Percentiles rank a stretch among this genome's conserved stretches.
Evolutionary conservation across 805 yeast genomes (phyloP).

Genomic region (Lachancea thermotolerans): DNA sequence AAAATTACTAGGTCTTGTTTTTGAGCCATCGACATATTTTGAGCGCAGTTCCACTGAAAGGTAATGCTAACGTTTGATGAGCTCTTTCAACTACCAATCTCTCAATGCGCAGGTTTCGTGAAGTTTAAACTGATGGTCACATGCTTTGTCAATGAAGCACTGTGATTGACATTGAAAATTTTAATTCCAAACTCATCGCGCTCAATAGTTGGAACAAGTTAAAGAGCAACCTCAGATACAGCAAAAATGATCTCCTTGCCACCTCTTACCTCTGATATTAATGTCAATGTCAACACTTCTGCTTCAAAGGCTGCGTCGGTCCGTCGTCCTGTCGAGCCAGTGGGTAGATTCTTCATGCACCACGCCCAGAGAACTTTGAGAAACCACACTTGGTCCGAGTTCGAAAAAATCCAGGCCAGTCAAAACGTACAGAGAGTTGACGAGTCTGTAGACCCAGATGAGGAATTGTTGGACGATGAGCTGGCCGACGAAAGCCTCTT

Average conservation of each 20-base stretch:
- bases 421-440: conserved; percentile 70
- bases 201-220: background rate
- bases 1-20: conserved; percentile 54
- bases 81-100: background rate
- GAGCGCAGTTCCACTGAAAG: background rate
- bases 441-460: conserved; percentile 54
- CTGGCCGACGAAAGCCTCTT: conserved; percentile 76
- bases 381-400: conserved; percentile 98
- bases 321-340: conserved; percentile 89
- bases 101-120: background rate
- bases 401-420: conserved; percentile 87
- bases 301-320: conserved; percentile 51
- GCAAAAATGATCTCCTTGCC: conserved; percentile 34
- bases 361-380: conserved; percentile 93
- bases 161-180: background rate
- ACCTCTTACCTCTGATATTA: conserved; percentile 48
- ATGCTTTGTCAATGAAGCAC: background rate
- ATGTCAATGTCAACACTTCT: conserved; percentile 45
- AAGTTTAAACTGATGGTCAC: background rate
- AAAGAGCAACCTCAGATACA: background rate
- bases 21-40: conserved; percentile 30
- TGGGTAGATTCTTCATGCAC: conserved; percentile 90
- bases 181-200: conserved; percentile 1
- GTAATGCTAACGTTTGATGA: too few relatives aligned
- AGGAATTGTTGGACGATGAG: conserved; percentile 41